phyloP scores from a whole-genome alignment of 805 yeast genomes.

The Yarrowia sp. region DNA sequence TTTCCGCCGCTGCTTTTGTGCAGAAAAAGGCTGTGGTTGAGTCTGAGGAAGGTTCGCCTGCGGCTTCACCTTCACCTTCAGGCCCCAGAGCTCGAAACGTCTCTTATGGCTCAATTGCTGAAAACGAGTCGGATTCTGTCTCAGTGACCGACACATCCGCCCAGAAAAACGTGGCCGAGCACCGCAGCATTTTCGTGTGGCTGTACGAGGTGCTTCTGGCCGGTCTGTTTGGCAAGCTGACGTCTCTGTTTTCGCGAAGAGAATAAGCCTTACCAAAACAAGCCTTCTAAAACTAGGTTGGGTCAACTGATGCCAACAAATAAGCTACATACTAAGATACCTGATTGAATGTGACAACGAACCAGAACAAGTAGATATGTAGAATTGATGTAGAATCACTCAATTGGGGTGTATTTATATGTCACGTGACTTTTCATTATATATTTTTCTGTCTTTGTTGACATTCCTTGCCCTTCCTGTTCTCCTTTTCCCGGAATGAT shows the following conservation, averaged over 20 bases:
- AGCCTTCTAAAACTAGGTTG: no score
- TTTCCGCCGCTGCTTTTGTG: neutral
- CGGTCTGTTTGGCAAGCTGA: neutral
- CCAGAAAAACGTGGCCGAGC: neutral
- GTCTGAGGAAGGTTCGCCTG: neutral
- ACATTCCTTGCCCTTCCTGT: no score
- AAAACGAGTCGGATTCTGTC: neutral
- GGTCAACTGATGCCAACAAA: no score
- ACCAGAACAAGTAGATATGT: no score
- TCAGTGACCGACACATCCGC: neutral
- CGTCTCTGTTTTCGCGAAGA: neutral
- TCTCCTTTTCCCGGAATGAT: no score
- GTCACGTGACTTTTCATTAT: no score
- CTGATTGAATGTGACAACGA: no score
- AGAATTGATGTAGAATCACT: no score
- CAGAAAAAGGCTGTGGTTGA: neutral
- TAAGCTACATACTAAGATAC: no score
- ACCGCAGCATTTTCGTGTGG: constrained; percentile 10
- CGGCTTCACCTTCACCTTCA: neutral
- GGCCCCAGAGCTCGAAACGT: neutral
- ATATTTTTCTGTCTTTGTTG: no score
- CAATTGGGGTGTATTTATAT: no score
- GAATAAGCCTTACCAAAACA: neutral
- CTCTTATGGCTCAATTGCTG: neutral
- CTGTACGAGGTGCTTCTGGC: constrained; percentile 6